phyloP scores from a whole-genome alignment of 305 asterid species.

The Fraxinus greggii region DNA sequence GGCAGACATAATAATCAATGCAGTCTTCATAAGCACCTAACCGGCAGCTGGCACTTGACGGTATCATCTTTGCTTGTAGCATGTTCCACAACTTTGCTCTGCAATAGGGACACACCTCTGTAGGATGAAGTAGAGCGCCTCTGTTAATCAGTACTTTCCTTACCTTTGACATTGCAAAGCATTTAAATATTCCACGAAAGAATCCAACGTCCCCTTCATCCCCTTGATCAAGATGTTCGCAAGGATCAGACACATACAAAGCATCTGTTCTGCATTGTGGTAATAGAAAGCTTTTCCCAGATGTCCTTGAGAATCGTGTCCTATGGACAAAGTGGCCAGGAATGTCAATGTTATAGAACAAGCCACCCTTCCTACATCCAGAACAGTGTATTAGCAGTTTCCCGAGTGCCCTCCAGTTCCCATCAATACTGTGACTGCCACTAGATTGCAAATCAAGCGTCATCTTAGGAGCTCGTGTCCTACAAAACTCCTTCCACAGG shows the following conservation, averaged over 20 bases:
- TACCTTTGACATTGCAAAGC: conserved; percentile 69
- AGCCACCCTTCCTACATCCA: conserved; percentile 73
- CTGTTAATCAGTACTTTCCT: conserved; percentile 66
- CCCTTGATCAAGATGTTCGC: conserved; percentile 97
- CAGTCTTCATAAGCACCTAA: conserved; percentile 95
- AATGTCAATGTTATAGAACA: conserved; percentile 59
- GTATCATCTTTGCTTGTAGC: conserved; percentile 82
- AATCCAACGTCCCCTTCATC: conserved; percentile 94
- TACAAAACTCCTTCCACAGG: conserved; percentile 96
- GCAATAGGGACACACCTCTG: conserved; percentile 87
- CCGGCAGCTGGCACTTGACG: conserved; percentile 89
- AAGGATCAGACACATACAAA: conserved; percentile 91
- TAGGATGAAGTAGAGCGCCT: conserved; percentile 69
- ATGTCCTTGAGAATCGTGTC: conserved; percentile 90
- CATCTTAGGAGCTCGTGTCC: conserved; percentile 93
- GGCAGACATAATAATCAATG: conserved; percentile 85
- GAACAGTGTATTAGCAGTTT: conserved; percentile 82
- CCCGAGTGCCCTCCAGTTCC: conserved; percentile 97
- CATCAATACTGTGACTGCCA: conserved; percentile 86
- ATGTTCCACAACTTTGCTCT: conserved; percentile 94
- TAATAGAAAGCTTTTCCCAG: conserved; percentile 86
- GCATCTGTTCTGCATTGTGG: conserved; percentile 87
- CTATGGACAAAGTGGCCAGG: conserved; percentile 87
- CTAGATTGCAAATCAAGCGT: conserved; percentile 82
- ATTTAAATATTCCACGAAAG: conserved; percentile 87